phyloP scores from a whole-genome alignment of 2,329 filamentous ascomycete genomes.

The Atkinsonella hypoxylon region DNA sequence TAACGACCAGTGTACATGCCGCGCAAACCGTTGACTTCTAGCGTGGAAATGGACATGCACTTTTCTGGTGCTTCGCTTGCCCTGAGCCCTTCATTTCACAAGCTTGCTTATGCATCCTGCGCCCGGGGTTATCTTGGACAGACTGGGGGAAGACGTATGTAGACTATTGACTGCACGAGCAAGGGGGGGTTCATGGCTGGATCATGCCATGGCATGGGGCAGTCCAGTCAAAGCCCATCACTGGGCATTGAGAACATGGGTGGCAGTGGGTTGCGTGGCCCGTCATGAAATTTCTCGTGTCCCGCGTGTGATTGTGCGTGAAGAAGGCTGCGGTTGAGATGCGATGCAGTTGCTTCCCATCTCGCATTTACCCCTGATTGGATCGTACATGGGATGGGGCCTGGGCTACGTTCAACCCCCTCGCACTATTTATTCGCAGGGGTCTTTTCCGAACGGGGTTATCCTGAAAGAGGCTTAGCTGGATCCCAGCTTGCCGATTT shows the following conservation, averaged over 20 bases:
- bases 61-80: background rate
- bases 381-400: background rate
- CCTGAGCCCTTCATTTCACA: background rate
- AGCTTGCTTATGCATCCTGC: background rate
- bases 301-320: background rate
- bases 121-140: background rate
- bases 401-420: background rate
- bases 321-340: background rate
- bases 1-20: background rate
- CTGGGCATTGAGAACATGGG: too few relatives aligned
- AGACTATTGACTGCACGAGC: background rate
- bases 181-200: background rate
- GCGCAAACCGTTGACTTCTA: background rate
- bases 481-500: background rate
- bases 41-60: background rate
- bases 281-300: too few relatives aligned
- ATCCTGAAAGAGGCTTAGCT: background rate
- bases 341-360: background rate
- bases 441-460: background rate
- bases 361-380: constrained; percentile 1
- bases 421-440: background rate
- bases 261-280: too few relatives aligned
- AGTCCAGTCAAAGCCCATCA: too few relatives aligned
- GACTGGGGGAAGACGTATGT: background rate
- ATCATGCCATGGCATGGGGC: too few relatives aligned